A percentile compares a stretch with the other conserved stretches of the same genome.
phyloP scores from a whole-genome alignment of 2,329 filamentous ascomycete species.

The Aspergillus sp. region DNA sequence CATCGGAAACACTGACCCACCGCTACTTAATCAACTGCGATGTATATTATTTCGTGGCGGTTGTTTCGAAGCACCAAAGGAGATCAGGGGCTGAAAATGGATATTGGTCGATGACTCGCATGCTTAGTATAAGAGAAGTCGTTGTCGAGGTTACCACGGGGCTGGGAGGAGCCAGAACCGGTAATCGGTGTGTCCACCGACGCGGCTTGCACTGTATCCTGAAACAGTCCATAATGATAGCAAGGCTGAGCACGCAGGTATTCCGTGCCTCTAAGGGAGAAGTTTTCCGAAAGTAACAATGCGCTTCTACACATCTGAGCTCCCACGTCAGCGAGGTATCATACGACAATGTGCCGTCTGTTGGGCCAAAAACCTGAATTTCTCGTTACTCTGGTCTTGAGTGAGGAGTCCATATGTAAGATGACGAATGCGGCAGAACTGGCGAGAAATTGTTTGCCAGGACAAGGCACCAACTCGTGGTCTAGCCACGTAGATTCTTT shows the following conservation, averaged over 20 bases:
- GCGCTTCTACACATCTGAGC: neutral
- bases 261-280: neutral
- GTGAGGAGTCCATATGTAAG: conserved; percentile 2
- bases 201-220: neutral
- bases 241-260: neutral
- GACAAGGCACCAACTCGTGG: neutral
- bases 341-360: neutral
- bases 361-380: conserved; percentile 7
- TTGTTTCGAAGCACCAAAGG: neutral
- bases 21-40: neutral
- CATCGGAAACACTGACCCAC: conserved; percentile 1
- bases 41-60: neutral
- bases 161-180: neutral
- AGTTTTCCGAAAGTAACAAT: neutral
- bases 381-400: neutral
- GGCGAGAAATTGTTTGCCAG: neutral
- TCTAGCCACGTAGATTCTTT: conserved; percentile 7
- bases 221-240: neutral
- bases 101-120: neutral
- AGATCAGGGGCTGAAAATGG: neutral
- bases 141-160: neutral
- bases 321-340: conserved; percentile 3
- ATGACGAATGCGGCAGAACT: conserved; percentile 10
- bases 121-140: neutral
- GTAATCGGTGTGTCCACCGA: neutral